Evolutionary conservation across 2,329 filamentous ascomycete genomes (phyloP).

Genomic region (Bipolaris sorokiniana): DNA sequence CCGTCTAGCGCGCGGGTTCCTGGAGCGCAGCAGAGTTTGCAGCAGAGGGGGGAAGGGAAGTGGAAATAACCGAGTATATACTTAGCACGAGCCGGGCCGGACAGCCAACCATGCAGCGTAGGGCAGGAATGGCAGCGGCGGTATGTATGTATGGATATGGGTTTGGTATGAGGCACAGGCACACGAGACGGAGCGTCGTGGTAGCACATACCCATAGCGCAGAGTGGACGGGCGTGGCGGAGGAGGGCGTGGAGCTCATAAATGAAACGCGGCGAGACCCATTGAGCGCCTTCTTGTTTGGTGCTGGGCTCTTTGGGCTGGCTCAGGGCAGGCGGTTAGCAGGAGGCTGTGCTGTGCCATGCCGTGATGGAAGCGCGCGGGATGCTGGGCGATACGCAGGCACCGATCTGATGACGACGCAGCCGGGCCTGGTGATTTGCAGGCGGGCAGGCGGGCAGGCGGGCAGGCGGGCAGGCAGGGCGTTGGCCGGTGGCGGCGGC

Average conservation of each 20-base stretch:
- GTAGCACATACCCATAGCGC: no score
- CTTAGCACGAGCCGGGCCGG: slow-evolving; percentile 24
- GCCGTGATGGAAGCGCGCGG: slow-evolving; percentile 30
- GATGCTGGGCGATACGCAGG: slow-evolving; percentile 35
- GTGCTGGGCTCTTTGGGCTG: slow-evolving; percentile 22
- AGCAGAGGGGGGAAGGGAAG: slow-evolving; percentile 7
- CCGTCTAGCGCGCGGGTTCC: slow-evolving; percentile 15
- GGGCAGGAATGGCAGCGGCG: slow-evolving; percentile 8
- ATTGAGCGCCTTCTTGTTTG: slow-evolving; percentile 33
- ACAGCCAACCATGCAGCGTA: slow-evolving; percentile 25
- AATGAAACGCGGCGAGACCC: slow-evolving; percentile 33
- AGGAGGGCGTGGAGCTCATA: slow-evolving; percentile 22
- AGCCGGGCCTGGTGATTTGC: neutral
- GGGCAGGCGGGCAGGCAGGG: neutral
- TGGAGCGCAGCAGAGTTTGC: slow-evolving; percentile 16
- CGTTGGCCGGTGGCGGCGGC: neutral
- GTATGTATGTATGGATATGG: slow-evolving; percentile 2
- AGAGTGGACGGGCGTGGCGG: neutral
- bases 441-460: neutral
- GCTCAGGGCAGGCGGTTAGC: slow-evolving; percentile 32
- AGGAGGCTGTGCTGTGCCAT: slow-evolving; percentile 34
- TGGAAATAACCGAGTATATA: neutral
- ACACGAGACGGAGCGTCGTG: neutral
- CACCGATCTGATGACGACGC: slow-evolving; percentile 6
- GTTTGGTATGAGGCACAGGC: neutral